These are phyloP conservation scores for Trichoderma afroharzianum DNA, from an alignment of 2,329 filamentous ascomycete species.

Conservation along the genomic window DNA sequence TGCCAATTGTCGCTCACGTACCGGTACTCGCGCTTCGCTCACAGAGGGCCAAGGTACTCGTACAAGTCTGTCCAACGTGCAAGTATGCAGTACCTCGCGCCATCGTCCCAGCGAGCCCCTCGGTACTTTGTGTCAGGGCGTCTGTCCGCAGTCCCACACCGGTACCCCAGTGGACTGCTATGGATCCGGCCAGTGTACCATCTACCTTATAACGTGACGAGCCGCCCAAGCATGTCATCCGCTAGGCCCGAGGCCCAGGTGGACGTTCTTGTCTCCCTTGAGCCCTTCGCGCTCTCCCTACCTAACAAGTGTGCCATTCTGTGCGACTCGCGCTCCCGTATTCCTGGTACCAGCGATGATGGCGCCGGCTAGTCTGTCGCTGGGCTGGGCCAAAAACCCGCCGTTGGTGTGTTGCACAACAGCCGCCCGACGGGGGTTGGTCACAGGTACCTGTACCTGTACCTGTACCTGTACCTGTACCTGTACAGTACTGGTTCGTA, in stretches of 20 bases:
- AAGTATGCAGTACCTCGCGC: neutral
- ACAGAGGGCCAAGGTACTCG: too few species aligned
- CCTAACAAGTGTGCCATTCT: neutral
- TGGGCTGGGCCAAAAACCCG: neutral
- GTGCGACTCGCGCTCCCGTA: neutral
- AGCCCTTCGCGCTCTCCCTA: neutral
- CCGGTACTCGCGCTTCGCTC: neutral
- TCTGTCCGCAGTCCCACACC: neutral
- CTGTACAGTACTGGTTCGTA: neutral
- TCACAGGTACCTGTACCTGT: neutral
- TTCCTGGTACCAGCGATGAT: conserved; percentile 14
- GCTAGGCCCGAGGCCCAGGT: neutral
- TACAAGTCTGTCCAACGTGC: neutral
- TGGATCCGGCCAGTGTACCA: neutral
- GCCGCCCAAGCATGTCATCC: conserved; percentile 14
- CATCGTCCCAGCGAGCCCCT: neutral
- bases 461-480: too few species aligned
- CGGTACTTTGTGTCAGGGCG: neutral
- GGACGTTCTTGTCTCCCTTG: neutral
- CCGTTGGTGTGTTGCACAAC: conserved; percentile 17
- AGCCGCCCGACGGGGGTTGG: neutral
- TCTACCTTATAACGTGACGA: conserved; percentile 12
- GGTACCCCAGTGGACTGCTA: neutral
- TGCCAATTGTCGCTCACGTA: neutral
- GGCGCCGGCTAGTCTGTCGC: neutral